Base-by-base conservation (phyloP, 257 asterid species). In the Petunia secreta region DNA sequence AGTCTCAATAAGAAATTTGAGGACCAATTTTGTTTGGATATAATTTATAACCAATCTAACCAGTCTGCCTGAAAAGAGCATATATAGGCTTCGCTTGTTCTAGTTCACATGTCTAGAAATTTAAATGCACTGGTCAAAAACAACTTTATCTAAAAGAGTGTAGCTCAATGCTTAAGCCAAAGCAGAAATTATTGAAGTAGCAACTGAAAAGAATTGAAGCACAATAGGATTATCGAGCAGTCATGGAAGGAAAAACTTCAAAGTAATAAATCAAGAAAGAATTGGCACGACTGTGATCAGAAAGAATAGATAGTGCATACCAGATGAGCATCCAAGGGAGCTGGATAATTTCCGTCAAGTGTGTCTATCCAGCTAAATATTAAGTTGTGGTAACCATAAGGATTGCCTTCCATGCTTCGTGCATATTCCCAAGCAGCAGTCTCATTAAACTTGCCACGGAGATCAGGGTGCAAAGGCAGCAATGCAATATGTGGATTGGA, bases 361-460 rank as follows among this genome's bases (percentile, higher is more conserved):
- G 98, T 95, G 86, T 95, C 98, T 77, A 95, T 95, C 98, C 98
- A 95, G 88, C 97, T 90, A 91, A 95, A 95, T 82, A 93, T 90
- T 85, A 95, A 85, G 91, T 95, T 93, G 86, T 95, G 97, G 86
- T 88, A 95, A 84, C 98, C 98, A 81, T 95, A 95, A 9, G 97
- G 97, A 59, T 62, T 82, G 79, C 97, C 98, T 3, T 78, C 76
- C 99, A 95, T 91, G 92, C 94, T 90, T 78, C 79, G 87, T 60
- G 97, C 99, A 88, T 91, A 95, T 88, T 92, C 93, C 98, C 98
- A 93, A 2, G 98, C 98, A 77, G 97, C 98, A 82, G 85, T 85
- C 89, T 88, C 91, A 11, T 95, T 92, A 87, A 95, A 95, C 89
- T 85, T 93, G 77, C 95, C 90, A 41, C 92, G 88, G 55, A 95